phyloP scores from a whole-genome alignment of 441 rosid genomes.

The Biscutella laevigata region DNA sequence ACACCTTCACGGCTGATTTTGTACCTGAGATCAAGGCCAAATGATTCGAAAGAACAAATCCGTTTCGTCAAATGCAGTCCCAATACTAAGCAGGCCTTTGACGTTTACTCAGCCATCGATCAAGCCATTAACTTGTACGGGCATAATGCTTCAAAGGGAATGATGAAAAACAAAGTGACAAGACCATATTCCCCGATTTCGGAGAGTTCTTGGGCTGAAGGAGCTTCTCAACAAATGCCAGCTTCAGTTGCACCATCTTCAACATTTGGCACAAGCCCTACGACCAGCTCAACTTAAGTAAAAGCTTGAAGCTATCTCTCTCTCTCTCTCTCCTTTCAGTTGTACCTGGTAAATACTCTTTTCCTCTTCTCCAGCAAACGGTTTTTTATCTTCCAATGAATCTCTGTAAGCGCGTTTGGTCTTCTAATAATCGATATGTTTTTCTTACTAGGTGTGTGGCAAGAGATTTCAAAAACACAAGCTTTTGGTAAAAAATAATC shows the following conservation, averaged over 20 bases:
- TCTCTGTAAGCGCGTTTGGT: too few species aligned
- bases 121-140: constrained; percentile 67
- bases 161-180: constrained; percentile 59
- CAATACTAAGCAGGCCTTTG: constrained; percentile 64
- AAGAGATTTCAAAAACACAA: too few species aligned
- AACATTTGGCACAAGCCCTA: constrained; percentile 46
- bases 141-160: constrained; percentile 45
- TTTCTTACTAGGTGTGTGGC: too few species aligned
- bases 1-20: constrained; percentile 66
- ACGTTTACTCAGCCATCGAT: constrained; percentile 67
- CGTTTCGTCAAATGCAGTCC: constrained; percentile 68
- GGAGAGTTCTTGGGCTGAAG: constrained; percentile 41
- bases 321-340: too few species aligned
- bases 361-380: too few species aligned
- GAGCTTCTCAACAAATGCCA: constrained; percentile 47
- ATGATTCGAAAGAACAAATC: constrained; percentile 64
- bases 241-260: constrained; percentile 40
- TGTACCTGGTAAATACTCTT: too few species aligned
- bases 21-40: constrained; percentile 40
- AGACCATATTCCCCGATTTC: constrained; percentile 69
- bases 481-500: too few species aligned
- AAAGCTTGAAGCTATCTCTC: too few species aligned
- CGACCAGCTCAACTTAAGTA: not conserved
- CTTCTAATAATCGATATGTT: too few species aligned
- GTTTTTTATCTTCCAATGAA: too few species aligned